A percentile compares a stretch with the other conserved stretches of the same genome.
These are phyloP conservation scores for Andrographis paniculata DNA, from an alignment of 305 asterid species.

Conservation along the genomic window DNA sequence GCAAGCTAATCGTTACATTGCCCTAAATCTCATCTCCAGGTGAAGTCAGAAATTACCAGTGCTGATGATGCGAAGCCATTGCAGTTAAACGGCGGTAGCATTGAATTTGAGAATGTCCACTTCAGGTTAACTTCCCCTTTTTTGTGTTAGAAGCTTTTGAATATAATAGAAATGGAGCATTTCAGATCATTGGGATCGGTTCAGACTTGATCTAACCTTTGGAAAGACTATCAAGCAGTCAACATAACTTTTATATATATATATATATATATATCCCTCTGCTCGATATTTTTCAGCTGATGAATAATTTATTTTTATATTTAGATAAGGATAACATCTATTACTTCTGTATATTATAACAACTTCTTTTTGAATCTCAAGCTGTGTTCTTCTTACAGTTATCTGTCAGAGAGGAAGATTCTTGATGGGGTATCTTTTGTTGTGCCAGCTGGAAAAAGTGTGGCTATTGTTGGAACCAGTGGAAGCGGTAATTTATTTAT, in stretches of 20 bases:
- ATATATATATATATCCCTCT: slow-evolving; percentile 2
- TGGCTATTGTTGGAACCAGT: slow-evolving; percentile 98
- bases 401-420: slow-evolving; percentile 82
- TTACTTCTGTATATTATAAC: no score
- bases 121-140: slow-evolving; percentile 56
- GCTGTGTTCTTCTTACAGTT: slow-evolving; percentile 39
- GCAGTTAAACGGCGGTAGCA: slow-evolving; percentile 56
- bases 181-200: slow-evolving; percentile 8
- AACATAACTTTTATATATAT: slow-evolving; percentile 15
- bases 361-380: slow-evolving; percentile 22
- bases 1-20: slow-evolving; percentile 12
- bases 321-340: slow-evolving; percentile 6
- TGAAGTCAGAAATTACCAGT: slow-evolving; percentile 71
- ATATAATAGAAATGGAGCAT: slow-evolving; percentile 6
- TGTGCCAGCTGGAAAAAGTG: slow-evolving; percentile 98
- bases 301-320: slow-evolving; percentile 5
- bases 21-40: slow-evolving; percentile 43
- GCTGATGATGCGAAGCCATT: slow-evolving; percentile 61
- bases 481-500: slow-evolving; percentile 68
- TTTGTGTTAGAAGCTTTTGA: slow-evolving; percentile 10
- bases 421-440: slow-evolving; percentile 82
- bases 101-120: slow-evolving; percentile 79
- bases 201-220: slow-evolving; percentile 3
- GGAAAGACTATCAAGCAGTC: slow-evolving; percentile 4
- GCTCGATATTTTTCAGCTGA: slow-evolving; percentile 9